Evolutionary conservation across 495 filamentous ascomycete genomes (phyloP).

Genomic region (Penicillium salamii): DNA sequence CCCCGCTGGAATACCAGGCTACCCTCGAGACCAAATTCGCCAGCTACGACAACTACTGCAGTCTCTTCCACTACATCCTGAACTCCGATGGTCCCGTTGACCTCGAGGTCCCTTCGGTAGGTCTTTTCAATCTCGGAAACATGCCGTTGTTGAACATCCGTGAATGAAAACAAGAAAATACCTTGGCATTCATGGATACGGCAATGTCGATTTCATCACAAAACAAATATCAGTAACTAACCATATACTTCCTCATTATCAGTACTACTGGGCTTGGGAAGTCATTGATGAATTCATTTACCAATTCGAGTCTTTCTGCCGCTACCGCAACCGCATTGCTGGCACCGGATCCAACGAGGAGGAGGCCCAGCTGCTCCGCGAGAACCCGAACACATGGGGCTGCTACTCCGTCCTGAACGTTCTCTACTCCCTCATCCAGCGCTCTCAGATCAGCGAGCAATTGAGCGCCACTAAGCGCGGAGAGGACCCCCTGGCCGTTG

Average conservation of each 20-base stretch:
- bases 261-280: constrained; percentile 99
- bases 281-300: constrained; percentile 99
- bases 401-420: constrained; percentile 99
- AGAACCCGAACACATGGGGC: constrained; percentile 98
- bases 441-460: constrained; percentile 96
- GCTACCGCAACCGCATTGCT: constrained; percentile 88
- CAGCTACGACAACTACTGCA: constrained; percentile 99
- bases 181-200: constrained; percentile 14
- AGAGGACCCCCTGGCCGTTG: constrained; percentile 78
- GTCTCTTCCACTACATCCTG: constrained; percentile 95
- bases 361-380: constrained; percentile 84
- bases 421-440: constrained; percentile 96
- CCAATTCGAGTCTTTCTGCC: constrained; percentile 99
- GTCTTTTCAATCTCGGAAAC: constrained; percentile 26
- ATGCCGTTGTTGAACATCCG: background rate
- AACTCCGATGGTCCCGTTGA: constrained; percentile 98
- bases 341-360: constrained; percentile 81
- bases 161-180: background rate
- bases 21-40: constrained; percentile 92
- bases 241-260: constrained; percentile 14
- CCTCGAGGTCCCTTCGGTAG: constrained; percentile 89
- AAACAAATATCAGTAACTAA: constrained; percentile 10
- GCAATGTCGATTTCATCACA: background rate
- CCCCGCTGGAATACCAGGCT: constrained; percentile 91
- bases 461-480: constrained; percentile 89